Base-by-base conservation (phyloP, 192 early-diverging fungal species). In the Backusella circina region DNA sequence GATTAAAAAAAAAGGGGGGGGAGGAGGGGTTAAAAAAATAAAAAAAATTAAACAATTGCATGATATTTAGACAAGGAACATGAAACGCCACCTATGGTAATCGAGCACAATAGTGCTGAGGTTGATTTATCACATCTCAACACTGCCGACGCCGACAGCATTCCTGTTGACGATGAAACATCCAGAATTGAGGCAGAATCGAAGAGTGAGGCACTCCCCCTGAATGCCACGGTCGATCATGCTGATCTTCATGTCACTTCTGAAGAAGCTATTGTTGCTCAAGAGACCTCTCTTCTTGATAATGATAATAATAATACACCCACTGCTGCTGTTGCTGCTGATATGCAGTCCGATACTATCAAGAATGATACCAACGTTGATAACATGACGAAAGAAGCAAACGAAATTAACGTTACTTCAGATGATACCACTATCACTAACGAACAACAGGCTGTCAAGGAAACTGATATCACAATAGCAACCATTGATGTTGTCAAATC, bases 111-210 rank as follows among this genome's bases (percentile, higher is more conserved):
- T 68, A 38, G 33, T 68, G 37, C 37, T 68, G 67, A 35, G 31
- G 67, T 68, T 68, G 67, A 61, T 61, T 61, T 61, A 9, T 61
- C 54, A 61, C 54, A 61, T 61, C 54, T 28, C 54, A 61, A 61
- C 54, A 61, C 54, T 61, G 54, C 54, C 12, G 54, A 61, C 26
- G 54, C 54, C 21, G 54, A 61, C 23, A 61, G 54, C 54, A 61
- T 61, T 61, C 54, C 54, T 26, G 23, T 28, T 23, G 51, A 54
- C 26, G 23, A 61, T 31, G 65, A 67, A 33, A 31, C 65, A 67
- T 31, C 65, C 44, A 47, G 44, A 47, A 47, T n/a, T 47, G 44
- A 47, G 31, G 65, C 65, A 67, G 39, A 41, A 15, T 41, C 15
- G 1, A 16, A 41, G 16, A 30, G 9, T 16, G 65, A 32, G 31